Evolutionary conservation across 495 filamentous ascomycete genomes (phyloP).

Genomic region (Pseudomonodictys pantanalensis): DNA sequence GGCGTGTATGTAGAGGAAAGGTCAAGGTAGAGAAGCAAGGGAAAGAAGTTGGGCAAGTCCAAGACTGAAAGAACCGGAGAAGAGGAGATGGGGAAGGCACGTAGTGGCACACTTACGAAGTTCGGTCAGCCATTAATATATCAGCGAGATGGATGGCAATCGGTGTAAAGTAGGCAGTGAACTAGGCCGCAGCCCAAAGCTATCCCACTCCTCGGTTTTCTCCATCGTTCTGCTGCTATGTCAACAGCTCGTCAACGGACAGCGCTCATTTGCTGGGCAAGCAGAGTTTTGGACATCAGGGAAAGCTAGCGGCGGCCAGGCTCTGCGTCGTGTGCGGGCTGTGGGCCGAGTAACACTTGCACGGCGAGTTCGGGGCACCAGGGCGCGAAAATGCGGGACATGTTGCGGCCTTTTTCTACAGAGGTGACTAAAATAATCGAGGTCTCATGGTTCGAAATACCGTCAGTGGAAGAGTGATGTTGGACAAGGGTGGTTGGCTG

Average conservation of each 20-base stretch:
- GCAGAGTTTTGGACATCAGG: constrained; percentile 15
- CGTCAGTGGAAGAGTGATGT: constrained; percentile 22
- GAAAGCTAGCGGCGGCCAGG: background rate
- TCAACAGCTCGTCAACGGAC: constrained; percentile 3
- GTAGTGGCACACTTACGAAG: constrained; percentile 9
- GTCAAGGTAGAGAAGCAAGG: background rate
- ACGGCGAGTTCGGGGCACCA: constrained; percentile 11
- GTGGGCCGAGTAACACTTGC: background rate
- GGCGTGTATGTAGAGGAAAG: background rate
- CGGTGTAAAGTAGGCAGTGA: constrained; percentile 26
- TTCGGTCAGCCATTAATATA: constrained; percentile 35
- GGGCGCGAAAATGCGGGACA: constrained; percentile 22
- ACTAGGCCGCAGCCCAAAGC: constrained; percentile 30
- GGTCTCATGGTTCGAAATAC: constrained; percentile 7
- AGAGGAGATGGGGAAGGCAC: constrained; percentile 2
- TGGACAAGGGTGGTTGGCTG: constrained; percentile 13
- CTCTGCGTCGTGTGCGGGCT: constrained; percentile 6
- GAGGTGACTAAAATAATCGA: constrained; percentile 27
- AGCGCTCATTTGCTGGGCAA: constrained; percentile 17
- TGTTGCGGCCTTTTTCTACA: constrained; percentile 31
- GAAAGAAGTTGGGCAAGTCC: constrained; percentile 1
- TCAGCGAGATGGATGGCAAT: constrained; percentile 25
- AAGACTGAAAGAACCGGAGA: background rate
- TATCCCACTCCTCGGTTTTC: constrained; percentile 14
- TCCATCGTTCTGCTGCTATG: constrained; percentile 8